Conservation (phyloP, 1,284 basidiomycete genomes). For the Kwoniella shivajii region DNA sequence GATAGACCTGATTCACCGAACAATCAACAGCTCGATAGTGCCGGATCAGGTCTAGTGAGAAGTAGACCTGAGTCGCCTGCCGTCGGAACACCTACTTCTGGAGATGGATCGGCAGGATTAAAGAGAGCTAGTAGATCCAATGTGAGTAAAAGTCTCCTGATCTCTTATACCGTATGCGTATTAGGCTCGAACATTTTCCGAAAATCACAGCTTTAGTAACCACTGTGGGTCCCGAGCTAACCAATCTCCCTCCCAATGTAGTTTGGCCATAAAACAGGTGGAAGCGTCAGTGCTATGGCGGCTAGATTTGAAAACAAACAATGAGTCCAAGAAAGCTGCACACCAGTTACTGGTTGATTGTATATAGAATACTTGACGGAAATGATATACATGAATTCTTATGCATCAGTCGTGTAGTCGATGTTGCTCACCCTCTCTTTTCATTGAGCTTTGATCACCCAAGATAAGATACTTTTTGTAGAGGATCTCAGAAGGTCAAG, state of each 20-base stretch:
- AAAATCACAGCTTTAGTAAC: too few relatives aligned
- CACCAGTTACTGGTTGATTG: too few relatives aligned
- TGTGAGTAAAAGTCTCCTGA: too few relatives aligned
- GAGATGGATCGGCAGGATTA: neutral
- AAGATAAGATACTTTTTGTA: too few relatives aligned
- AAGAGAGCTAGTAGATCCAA: constrained; percentile 8
- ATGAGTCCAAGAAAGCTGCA: too few relatives aligned
- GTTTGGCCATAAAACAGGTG: constrained; percentile 24
- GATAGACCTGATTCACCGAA: neutral
- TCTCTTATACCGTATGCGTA: too few relatives aligned
- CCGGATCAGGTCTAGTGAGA: neutral
- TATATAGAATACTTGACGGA: neutral
- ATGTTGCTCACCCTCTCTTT: too few relatives aligned
- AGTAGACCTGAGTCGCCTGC: constrained; percentile 12
- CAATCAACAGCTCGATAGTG: neutral
- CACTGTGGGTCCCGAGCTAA: too few relatives aligned
- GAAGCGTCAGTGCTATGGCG: constrained; percentile 33
- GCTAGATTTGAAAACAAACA: constrained; percentile 35
- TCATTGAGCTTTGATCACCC: too few relatives aligned
- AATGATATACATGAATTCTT: neutral
- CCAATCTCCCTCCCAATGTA: neutral
- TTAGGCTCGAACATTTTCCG: too few relatives aligned
- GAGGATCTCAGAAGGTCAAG: too few relatives aligned
- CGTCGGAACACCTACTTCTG: constrained; percentile 4
- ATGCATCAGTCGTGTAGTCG: too few relatives aligned